Evolutionary conservation across 2,329 filamentous ascomycete genomes (phyloP), one percentile per base, ranked within the genome.

Genomic region (Ophiobolus disseminans): DNA sequence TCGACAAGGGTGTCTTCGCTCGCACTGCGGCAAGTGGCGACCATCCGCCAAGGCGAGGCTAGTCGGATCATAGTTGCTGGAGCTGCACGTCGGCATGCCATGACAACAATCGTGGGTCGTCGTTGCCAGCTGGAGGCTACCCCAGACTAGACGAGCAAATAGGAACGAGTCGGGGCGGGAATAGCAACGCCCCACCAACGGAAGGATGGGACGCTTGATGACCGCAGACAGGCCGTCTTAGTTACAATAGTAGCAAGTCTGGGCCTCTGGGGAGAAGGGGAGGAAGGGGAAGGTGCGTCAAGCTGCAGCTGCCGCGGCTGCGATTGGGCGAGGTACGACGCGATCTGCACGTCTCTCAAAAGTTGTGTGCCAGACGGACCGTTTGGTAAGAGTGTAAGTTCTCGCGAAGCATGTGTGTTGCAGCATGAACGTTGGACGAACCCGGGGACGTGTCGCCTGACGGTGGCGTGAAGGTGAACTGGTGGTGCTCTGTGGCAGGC

Each of bases 211-310:
- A 55, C 50, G 47, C 28, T 32, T 43, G 41, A 51, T 53, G 58
- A 48, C 47, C 19, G 47, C 44, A 48, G 41, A 38, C 35, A 37
- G 38, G 32, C 52, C 41, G 48, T 46, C 42, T 53, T 41, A 44
- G 56, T 48, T 59, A 59, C 57, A 63, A 51, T 36, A 36, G 53
- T 59, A 58, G 57, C 51, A 50, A 56, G 61, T 50, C 57, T 65
- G 57, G 61, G 55, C 55, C 53, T 53, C 56, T 46, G 48, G 42
- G 43, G 46, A 44, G 42, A 38, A 50, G 28, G 47, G 49, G 44
- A 45, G 48, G 50, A 45, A 41, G 49, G 28, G 42, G 43, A 14
- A 25, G 34, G 34, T 45, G 42, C 51, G 40, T 39, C 35, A 37
- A 41, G 49, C 42, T 56, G 50, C 36, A 59, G 50, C 21, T 42